Evolutionary conservation across 306 rosid genomes (phyloP), one percentile per base, ranked within the genome.

Genomic region (Lathyrus tuberosus): DNA sequence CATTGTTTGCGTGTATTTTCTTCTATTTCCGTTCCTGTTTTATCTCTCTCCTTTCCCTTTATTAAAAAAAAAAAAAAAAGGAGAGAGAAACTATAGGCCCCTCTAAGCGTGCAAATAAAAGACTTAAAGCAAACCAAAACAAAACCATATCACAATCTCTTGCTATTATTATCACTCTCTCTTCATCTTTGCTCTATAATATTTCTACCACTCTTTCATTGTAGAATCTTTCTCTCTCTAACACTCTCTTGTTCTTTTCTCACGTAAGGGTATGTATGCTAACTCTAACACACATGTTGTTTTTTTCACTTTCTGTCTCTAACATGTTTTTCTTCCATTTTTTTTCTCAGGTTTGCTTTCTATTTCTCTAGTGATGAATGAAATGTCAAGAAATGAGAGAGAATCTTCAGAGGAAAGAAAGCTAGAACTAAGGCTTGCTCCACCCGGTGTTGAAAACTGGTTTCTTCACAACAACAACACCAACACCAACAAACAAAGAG

Each of bases 381-480:
- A 77, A 43, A 74, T 87, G 65, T 67, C 85, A 59, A 79, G 86
- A 74, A 86, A 79, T 74, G 87, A 80, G 49, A 79, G 71, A 54
- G 79, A 82, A 31, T 75, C 51, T 22, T 83, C 91, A n/a, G 96
- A 90, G 49, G 98, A 92, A 77, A 85, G 84, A 11, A 91, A 83
- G 61, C 82, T 95, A 3, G 99, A 91, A 78, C 91, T 95, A 4
- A 91, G 87, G 76, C 97, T 95, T 57, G 96, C 83, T 46, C 96
- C 96, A 26, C 99, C 99, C 1, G 89, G 97, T 54, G 22, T 85
- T 53, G 85, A 86, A 59, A 76, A 89, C 24, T 90, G 96, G 92
- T 48, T 83, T 52, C 40, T 83, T 52, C 40, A 47, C 57, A 44
- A 31, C 24, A 56, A 58, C 8, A 71, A 62, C 18, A 24, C 48